Evolutionary conservation across 2,329 filamentous ascomycete genomes (phyloP).

Genomic region (Polychaeton citri): DNA sequence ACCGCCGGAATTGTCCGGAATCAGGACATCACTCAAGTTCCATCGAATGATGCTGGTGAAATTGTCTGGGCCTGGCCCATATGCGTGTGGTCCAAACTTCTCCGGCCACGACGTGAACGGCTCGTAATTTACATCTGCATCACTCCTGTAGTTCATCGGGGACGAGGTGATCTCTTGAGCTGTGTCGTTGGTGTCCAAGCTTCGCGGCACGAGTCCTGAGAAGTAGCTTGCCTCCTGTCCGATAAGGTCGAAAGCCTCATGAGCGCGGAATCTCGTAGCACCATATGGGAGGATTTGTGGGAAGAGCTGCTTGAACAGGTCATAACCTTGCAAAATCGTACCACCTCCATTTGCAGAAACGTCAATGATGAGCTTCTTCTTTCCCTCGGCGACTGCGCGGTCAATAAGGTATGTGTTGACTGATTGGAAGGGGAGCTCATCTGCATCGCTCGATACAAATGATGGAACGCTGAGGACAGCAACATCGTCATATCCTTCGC

Average conservation of each 20-base stretch:
- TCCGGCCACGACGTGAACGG: slow-evolving; percentile 34
- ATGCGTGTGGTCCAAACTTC: slow-evolving; percentile 30
- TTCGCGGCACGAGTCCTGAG: slow-evolving; percentile 20
- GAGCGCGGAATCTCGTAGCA: slow-evolving; percentile 37
- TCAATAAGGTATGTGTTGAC: slow-evolving; percentile 29
- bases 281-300: slow-evolving; percentile 37
- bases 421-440: slow-evolving; percentile 26
- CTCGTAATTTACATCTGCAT: slow-evolving; percentile 35
- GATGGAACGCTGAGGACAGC: slow-evolving; percentile 32
- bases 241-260: slow-evolving; percentile 33
- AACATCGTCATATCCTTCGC: slow-evolving; percentile 30
- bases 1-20: slow-evolving; percentile 20
- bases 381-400: slow-evolving; percentile 34
- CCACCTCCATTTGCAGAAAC: slow-evolving; percentile 47
- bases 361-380: slow-evolving; percentile 49
- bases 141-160: slow-evolving; percentile 34
- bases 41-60: slow-evolving; percentile 47
- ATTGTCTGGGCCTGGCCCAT: slow-evolving; percentile 34
- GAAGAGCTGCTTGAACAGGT: slow-evolving; percentile 47
- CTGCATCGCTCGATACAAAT: slow-evolving; percentile 22
- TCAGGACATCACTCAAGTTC: slow-evolving; percentile 31
- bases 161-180: slow-evolving; percentile 25
- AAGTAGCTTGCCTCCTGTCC: slow-evolving; percentile 25
- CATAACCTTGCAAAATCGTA: slow-evolving; percentile 45
- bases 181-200: slow-evolving; percentile 25